phyloP scores from a whole-genome alignment of 2,329 filamentous ascomycete genomes.

The Madurella mycetomatis region DNA sequence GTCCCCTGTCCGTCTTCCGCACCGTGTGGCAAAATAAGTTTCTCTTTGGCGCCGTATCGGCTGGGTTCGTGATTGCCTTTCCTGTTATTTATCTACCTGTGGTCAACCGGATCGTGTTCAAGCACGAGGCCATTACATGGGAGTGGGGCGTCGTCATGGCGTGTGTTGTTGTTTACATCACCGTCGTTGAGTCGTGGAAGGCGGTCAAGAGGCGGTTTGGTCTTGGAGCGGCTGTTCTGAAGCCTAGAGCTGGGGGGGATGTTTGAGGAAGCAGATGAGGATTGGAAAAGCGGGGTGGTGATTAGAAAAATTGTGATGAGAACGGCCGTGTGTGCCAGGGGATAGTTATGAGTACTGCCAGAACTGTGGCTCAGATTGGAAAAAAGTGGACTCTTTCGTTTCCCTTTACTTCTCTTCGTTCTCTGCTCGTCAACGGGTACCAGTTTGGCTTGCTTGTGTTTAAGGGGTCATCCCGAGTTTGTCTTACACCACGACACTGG shows the following conservation, averaged over 20 bases:
- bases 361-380: background rate
- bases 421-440: background rate
- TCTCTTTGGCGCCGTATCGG: constrained; percentile 59
- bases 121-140: constrained; percentile 64
- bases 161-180: constrained; percentile 56
- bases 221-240: constrained; percentile 8
- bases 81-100: constrained; percentile 64
- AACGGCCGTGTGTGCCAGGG: too few relatives aligned
- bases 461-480: too few relatives aligned
- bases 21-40: constrained; percentile 68
- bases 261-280: background rate
- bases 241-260: background rate
- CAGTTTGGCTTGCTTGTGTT: background rate
- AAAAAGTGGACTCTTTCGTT: too few relatives aligned
- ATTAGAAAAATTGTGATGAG: background rate
- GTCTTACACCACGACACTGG: too few relatives aligned
- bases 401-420: background rate
- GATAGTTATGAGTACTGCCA: background rate
- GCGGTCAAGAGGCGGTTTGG: constrained; percentile 47
- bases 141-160: constrained; percentile 67
- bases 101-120: constrained; percentile 63
- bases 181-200: constrained; percentile 65
- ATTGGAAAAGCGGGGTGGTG: background rate
- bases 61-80: constrained; percentile 56
- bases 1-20: constrained; percentile 47